Evolutionary conservation across 768 basidiomycete species (phyloP).

Genomic region (Rhodotorula babjevae): DNA sequence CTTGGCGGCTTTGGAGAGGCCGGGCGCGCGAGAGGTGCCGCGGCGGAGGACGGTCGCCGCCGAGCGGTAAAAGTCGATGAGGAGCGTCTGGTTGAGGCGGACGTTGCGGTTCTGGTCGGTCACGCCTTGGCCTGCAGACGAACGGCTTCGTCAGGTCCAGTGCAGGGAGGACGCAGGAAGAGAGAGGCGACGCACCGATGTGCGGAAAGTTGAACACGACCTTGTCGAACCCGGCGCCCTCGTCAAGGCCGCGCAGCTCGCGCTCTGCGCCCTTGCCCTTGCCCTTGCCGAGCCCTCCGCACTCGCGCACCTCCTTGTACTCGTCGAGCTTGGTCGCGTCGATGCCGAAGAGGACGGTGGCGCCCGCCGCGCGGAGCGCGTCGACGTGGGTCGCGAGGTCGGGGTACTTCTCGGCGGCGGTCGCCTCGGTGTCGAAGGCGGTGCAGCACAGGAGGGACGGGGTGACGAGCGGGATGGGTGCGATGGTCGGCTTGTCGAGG

Average conservation of each 20-base stretch:
- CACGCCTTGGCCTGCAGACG: slow-evolving; percentile 59
- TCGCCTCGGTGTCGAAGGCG: slow-evolving; percentile 71
- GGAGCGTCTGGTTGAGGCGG: slow-evolving; percentile 73
- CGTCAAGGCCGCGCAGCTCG: slow-evolving; percentile 3
- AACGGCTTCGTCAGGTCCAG: not conserved
- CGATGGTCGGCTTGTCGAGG: slow-evolving; percentile 53
- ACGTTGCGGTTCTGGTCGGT: slow-evolving; percentile 92
- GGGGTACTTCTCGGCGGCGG: slow-evolving; percentile 77
- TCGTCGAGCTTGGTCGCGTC: slow-evolving; percentile 77
- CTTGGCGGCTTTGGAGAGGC: not conserved
- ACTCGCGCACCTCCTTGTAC: slow-evolving; percentile 56
- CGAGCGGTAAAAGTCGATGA: slow-evolving; percentile 76
- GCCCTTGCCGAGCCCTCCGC: slow-evolving; percentile 34
- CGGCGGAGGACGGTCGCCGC: slow-evolving; percentile 58
- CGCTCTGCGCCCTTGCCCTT: slow-evolving; percentile 19
- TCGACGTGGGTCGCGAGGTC: slow-evolving; percentile 59
- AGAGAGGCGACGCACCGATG: slow-evolving; percentile 60
- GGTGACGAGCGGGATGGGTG: slow-evolving; percentile 45
- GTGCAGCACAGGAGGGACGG: slow-evolving; percentile 65
- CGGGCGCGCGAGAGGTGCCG: slow-evolving; percentile 48
- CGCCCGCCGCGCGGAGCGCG: slow-evolving; percentile 58
- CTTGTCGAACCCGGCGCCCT: slow-evolving; percentile 58
- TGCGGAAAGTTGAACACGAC: slow-evolving; percentile 97
- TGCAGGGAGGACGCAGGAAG: not conserved
- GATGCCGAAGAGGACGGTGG: slow-evolving; percentile 68